A percentile compares a stretch with the other conserved stretches of the same genome.
Conservation (phyloP, 768 basidiomycete species). For the Amanita phalloides region DNA sequence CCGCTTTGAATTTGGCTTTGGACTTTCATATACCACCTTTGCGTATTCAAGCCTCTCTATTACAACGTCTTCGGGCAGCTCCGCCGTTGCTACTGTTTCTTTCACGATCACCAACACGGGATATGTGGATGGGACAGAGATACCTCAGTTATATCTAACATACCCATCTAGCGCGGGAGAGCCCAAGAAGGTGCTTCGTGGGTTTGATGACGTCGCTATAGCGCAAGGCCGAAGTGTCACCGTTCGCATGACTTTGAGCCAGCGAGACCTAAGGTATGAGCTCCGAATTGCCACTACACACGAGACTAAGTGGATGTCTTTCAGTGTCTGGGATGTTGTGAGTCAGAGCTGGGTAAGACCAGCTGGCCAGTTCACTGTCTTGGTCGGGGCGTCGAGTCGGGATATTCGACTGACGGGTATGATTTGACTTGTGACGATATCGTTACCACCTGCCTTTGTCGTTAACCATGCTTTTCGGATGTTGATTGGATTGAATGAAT, state of each 20-base stretch:
- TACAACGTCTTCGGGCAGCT: constrained; percentile 9
- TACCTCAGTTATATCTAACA: constrained; percentile 42
- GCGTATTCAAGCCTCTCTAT: constrained; percentile 43
- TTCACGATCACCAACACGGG: constrained; percentile 42
- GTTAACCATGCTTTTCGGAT: too few relatives aligned
- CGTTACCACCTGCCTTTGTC: too few relatives aligned
- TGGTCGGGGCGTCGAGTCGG: constrained; percentile 39
- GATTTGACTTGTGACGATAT: background rate
- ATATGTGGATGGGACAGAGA: constrained; percentile 36
- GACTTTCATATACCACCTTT: constrained; percentile 67
- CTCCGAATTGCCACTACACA: background rate
- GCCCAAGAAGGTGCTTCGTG: constrained; percentile 37
- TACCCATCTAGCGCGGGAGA: constrained; percentile 36
- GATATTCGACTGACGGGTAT: constrained; percentile 28
- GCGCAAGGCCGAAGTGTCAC: constrained; percentile 22
- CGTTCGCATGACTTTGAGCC: constrained; percentile 26
- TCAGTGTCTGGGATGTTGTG: constrained; percentile 41
- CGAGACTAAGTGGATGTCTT: constrained; percentile 1
- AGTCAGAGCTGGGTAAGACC: constrained; percentile 41
- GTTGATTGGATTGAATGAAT: background rate
- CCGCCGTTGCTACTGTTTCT: constrained; percentile 22
- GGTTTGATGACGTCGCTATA: constrained; percentile 38
- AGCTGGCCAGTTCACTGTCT: constrained; percentile 38
- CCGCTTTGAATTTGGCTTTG: constrained; percentile 61
- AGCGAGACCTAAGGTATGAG: constrained; percentile 34